Percentiles rank a stretch among this genome's conserved stretches.
phyloP scores from a whole-genome alignment of 345 rosid genomes.

The Toxicodendron radicans region DNA sequence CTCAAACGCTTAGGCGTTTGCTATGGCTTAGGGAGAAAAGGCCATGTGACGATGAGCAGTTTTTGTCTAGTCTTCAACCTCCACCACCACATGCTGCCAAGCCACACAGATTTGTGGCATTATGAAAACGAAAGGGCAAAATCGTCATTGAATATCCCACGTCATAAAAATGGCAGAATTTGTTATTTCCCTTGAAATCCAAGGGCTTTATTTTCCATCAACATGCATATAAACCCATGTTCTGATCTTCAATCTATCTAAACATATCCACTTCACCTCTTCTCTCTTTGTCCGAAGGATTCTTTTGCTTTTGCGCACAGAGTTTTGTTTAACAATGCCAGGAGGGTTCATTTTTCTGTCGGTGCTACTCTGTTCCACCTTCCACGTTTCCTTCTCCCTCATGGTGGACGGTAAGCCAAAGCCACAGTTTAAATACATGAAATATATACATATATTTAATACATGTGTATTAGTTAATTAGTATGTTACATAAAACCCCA shows the following conservation, averaged over 20 bases:
- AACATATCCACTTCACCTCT: conserved; percentile 6
- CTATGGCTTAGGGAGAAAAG: not conserved
- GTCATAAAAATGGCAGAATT: conserved; percentile 19
- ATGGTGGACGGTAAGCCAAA: conserved; percentile 39
- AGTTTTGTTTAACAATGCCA: conserved; percentile 26
- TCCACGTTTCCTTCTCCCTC: conserved; percentile 40
- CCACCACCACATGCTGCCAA: not conserved
- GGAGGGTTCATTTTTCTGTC: conserved; percentile 36
- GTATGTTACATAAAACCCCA: not conserved
- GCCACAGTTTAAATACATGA: too few relatives aligned
- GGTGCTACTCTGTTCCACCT: conserved; percentile 47
- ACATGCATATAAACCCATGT: conserved; percentile 44
- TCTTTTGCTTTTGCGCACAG: not conserved
- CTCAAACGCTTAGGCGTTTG: not conserved
- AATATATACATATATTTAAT: not conserved
- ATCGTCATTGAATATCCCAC: conserved; percentile 13
- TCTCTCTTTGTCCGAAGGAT: not conserved
- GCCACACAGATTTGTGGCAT: not conserved
- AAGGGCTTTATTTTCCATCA: conserved; percentile 14
- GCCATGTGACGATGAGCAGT: conserved; percentile 12
- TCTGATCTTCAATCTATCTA: not conserved
- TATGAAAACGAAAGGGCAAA: not conserved
- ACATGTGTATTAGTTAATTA: too few relatives aligned
- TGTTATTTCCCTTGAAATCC: conserved; percentile 11
- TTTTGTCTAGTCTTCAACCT: conserved; percentile 2